phyloP scores from a whole-genome alignment of 2,329 filamentous ascomycete species.

The Hypoxylon sp. region DNA sequence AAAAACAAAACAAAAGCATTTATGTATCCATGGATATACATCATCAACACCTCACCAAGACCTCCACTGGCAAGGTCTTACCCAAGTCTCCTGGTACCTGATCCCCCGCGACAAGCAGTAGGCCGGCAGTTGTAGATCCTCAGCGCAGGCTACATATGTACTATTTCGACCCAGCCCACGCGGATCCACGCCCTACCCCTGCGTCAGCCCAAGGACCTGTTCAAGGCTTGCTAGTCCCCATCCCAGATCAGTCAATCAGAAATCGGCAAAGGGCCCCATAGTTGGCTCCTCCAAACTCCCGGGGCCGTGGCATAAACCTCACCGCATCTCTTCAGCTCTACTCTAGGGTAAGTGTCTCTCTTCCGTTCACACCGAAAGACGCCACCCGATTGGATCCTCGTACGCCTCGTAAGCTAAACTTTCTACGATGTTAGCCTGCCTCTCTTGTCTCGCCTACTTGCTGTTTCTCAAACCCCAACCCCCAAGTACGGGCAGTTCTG shows the following conservation, averaged over 20 bases:
- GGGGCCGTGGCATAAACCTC: conserved; percentile 21
- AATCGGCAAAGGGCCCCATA: conserved; percentile 8
- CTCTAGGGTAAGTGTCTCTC: background rate
- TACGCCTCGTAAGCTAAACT: conserved; percentile 32
- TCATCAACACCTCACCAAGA: conserved; percentile 12
- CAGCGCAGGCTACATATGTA: conserved; percentile 14
- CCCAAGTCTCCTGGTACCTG: no score
- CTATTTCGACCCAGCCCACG: conserved; percentile 28
- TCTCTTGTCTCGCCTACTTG: no score
- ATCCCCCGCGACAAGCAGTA: no score
- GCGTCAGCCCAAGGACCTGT: conserved; percentile 17
- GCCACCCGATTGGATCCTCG: conserved; percentile 28
- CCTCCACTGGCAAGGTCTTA: conserved; percentile 12
- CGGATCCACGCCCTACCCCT: conserved; percentile 31
- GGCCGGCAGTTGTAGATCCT: conserved; percentile 33
- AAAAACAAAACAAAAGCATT: conserved; percentile 1
- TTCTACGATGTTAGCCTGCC: no score
- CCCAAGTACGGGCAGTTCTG: no score
- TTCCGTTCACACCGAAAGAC: conserved; percentile 22
- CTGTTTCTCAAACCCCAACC: no score
- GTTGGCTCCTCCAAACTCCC: conserved; percentile 18
- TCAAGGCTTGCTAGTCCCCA: background rate
- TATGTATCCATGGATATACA: no score
- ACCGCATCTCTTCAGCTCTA: conserved; percentile 33
- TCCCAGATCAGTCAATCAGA: conserved; percentile 17